Conservation (phyloP, 1,284 basidiomycete species). For the Retiboletus flavoniger region DNA sequence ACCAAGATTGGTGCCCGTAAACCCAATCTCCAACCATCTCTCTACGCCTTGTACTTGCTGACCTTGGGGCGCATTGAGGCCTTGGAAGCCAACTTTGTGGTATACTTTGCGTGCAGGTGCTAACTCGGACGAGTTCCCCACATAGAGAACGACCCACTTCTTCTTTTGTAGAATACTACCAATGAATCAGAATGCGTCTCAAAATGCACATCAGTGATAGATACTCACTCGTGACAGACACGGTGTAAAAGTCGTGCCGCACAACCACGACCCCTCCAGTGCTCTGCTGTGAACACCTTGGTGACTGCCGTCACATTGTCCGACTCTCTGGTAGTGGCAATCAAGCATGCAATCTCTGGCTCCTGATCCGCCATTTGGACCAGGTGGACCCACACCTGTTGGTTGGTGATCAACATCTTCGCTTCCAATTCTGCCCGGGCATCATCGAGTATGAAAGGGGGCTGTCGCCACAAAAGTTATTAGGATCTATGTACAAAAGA, state of each 20-base stretch:
- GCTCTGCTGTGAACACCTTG: conserved; percentile 49
- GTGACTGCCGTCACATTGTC: conserved; percentile 45
- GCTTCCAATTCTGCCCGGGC: conserved; percentile 55
- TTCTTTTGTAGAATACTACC: conserved; percentile 36
- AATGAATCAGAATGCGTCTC: not conserved
- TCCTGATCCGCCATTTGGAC: conserved; percentile 28
- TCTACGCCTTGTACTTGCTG: conserved; percentile 20
- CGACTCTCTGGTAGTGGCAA: conserved; percentile 50
- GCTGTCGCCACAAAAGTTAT: conserved; percentile 32
- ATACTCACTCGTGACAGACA: conserved; percentile 42
- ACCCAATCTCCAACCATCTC: conserved; percentile 25
- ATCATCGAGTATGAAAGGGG: conserved; percentile 51
- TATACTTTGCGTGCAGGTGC: conserved; percentile 23
- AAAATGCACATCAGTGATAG: not conserved
- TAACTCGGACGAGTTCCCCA: conserved; percentile 36
- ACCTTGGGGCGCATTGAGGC: conserved; percentile 10
- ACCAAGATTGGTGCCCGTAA: conserved; percentile 13
- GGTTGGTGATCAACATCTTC: conserved; percentile 42
- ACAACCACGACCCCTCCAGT: conserved; percentile 43
- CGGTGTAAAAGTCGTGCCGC: conserved; percentile 45
- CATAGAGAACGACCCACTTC: conserved; percentile 48
- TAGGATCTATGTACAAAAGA: not conserved
- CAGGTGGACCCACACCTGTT: conserved; percentile 62
- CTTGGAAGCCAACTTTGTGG: conserved; percentile 26
- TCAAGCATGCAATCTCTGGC: conserved; percentile 58